Evolutionary conservation across 2,329 filamentous ascomycete species (phyloP), one percentile per base, ranked within the genome.

Genomic region (Paecilomyces formosus): DNA sequence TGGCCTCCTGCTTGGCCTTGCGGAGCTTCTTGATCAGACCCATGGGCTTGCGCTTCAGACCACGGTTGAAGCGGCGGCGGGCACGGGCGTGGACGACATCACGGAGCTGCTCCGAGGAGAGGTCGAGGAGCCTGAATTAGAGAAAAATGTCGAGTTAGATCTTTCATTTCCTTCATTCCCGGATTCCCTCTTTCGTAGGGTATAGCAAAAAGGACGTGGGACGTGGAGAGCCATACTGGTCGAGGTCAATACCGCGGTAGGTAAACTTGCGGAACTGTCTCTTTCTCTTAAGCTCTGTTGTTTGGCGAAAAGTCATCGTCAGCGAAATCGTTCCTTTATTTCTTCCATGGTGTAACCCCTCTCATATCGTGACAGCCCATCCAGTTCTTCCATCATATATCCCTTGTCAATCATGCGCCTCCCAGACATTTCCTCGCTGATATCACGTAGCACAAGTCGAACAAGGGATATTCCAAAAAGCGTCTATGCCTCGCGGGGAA

Each of bases 11-110:
- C 89, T 97, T 97, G 72, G 94, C 89, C 87, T 97, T 97, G 81
- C 94, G 93, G 76, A 99, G 91, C 88, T 99, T 99, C 91, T 97
- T 97, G 88, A 99, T 97, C 76, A 99, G 85, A 74, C 94, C 94
- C 94, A 99, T 97, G 75, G 94, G 94, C 86, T 96, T 96, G 85
- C 94, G 92, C 90, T 97, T 99, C 75, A 99, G 89, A 76, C 94
- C 94, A 72, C 94, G 93, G 89, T 97, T 97, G 89, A 99, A 97
- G 79, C 95, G 88, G 81, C 94, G 88, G 79, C 94, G 93, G 78
- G 94, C 94, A 79, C 94, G 94, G 76, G 94, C 94, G 85, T 99
- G 94, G 76, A 99, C 92, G 79, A 99, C 90, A 89, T 97, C 92
- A 77, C 94, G 92, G 81, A 99, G 92, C 83, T 97, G 90, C 81